Percentiles rank a stretch among this genome's conserved stretches.
Evolutionary conservation across 2,329 filamentous ascomycete genomes (phyloP).

Genomic region (Paecilomyces fulvus): DNA sequence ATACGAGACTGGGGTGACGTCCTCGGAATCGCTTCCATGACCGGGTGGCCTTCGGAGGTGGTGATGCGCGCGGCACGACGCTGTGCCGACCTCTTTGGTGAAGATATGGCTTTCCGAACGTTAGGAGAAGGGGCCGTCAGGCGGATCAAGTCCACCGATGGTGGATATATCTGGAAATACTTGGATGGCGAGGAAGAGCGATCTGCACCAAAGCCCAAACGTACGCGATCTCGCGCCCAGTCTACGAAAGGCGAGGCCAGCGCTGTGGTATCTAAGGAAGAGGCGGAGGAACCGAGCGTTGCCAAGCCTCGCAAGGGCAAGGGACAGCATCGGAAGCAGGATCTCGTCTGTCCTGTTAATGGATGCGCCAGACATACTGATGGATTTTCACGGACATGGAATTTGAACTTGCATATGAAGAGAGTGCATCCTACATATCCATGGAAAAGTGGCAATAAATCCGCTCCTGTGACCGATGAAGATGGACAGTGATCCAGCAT

Average conservation of each 20-base stretch:
- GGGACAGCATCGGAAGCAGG: slow-evolving; percentile 18
- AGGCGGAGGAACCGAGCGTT: not conserved
- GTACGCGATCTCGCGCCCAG: not conserved
- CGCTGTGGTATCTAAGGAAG: not conserved
- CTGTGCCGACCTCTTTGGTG: slow-evolving; percentile 66
- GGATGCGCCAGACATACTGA: slow-evolving; percentile 19
- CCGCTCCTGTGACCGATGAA: not conserved
- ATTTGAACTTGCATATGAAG: slow-evolving; percentile 28
- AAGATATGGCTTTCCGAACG: slow-evolving; percentile 58
- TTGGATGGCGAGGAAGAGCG: slow-evolving; percentile 25
- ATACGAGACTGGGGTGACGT: slow-evolving; percentile 79
- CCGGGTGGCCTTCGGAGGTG: slow-evolving; percentile 57
- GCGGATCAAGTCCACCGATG: slow-evolving; percentile 12
- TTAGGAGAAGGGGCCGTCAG: slow-evolving; percentile 37
- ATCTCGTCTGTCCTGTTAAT: slow-evolving; percentile 23
- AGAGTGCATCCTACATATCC: slow-evolving; percentile 16
- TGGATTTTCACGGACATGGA: slow-evolving; percentile 30
- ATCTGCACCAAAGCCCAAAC: slow-evolving; percentile 4
- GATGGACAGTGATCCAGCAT: not conserved
- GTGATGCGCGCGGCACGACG: slow-evolving; percentile 63
- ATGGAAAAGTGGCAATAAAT: not conserved
- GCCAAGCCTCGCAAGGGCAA: slow-evolving; percentile 10
- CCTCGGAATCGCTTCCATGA: slow-evolving; percentile 66
- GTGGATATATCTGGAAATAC: slow-evolving; percentile 15
- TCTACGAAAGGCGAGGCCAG: not conserved